Base-by-base conservation (phyloP, 2,329 filamentous ascomycete species). In the Gremmenia infestans region DNA sequence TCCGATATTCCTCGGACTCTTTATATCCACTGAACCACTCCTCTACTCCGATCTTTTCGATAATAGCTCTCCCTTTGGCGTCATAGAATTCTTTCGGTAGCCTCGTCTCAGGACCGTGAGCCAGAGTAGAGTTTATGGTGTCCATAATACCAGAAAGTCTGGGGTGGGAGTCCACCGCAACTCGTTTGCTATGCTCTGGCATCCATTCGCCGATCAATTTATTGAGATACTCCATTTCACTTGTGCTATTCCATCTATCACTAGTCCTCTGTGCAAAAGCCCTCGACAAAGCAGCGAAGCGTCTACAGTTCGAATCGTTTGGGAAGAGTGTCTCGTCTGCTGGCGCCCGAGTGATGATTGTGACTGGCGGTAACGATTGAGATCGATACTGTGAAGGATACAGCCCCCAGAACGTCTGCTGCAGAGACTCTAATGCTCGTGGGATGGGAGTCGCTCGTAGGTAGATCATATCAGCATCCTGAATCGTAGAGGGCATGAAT, bases 1-100 rank as follows among this genome's bases (percentile, higher is more conserved):
- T 83, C n/a, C 93, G 87, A 73, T 96, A 97, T 72, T 97, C 94
- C 43, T 76, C 74, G 58, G 84, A 91, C 72, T 97, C 92, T 55
- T 80, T 80, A 71, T 95, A 97, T 2, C 94, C 93, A 19, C 82
- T 76, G 71, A 88, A 97, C 94, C 94, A 97, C 73, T 97, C 94
- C 66, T 99, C 92, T 0, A 92, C 85, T 28, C 81, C 84, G 56
- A 97, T 84, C 37, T 78, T 77, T 55, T 88, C 83, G 55, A 94
- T 82, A 58, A 91, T 87, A 3, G 78, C 77, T 50, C 83, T 79
- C 4, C 81, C 83, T 67, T 86, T 87, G 17, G 79, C 70, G 67
- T 97, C 91, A 72, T 97, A 97, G 72, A 99, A 97, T 60, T 91
- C 88, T 9, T 79, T 77, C 0, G 94, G 94, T 2, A 97, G 79